phyloP scores from a whole-genome alignment of 2,329 filamentous ascomycete genomes.

The Chalaropsis ovoidea region DNA sequence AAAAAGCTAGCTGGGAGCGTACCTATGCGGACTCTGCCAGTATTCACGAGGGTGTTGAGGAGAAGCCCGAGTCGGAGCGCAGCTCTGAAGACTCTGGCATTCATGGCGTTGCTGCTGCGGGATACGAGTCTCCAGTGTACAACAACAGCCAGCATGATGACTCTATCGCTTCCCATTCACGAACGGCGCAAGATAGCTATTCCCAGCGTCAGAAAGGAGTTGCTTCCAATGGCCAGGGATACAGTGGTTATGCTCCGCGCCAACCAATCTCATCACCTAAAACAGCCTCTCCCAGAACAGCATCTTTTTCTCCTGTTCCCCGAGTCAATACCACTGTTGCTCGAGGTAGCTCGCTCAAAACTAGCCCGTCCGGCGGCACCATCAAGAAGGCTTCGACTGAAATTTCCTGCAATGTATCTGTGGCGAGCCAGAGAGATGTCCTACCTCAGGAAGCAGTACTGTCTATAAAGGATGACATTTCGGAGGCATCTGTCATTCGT shows the following conservation, averaged over 20 bases:
- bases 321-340: not conserved
- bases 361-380: too few relatives aligned
- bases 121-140: not conserved
- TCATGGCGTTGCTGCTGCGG: constrained; percentile 3
- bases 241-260: not conserved
- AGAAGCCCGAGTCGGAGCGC: constrained; percentile 8
- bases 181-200: not conserved
- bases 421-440: not conserved
- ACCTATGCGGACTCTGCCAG: constrained; percentile 50
- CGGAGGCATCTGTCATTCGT: not conserved
- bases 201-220: not conserved
- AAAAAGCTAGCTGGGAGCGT: constrained; percentile 64
- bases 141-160: not conserved
- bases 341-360: not conserved
- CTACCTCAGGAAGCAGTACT: not conserved
- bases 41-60: constrained; percentile 15
- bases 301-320: not conserved
- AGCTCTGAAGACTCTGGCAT: constrained; percentile 20
- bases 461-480: not conserved
- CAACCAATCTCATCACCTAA: not conserved
- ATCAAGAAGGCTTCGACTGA: not conserved
- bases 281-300: not conserved
- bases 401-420: not conserved
- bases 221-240: not conserved
- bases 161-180: not conserved